phyloP scores from a whole-genome alignment of 352 stramenopile genomes.

The Globisporangium uncinulatum region DNA sequence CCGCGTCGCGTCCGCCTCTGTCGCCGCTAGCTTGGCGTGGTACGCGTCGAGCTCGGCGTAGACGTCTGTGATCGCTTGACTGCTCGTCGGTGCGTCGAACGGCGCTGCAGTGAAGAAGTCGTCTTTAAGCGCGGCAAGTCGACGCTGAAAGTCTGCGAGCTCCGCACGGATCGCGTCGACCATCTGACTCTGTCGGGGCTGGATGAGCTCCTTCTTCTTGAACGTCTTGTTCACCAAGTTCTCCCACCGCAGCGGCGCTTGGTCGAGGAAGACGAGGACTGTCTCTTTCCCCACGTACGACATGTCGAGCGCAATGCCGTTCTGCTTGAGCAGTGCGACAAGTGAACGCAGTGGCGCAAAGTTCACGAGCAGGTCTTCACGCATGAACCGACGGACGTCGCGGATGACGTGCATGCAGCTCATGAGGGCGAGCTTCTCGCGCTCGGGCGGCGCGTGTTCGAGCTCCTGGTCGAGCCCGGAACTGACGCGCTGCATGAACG shows the following conservation, averaged over 20 bases:
- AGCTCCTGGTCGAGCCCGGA: slow-evolving; percentile 66
- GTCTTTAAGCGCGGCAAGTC: slow-evolving; percentile 50
- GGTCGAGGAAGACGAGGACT: slow-evolving; percentile 83
- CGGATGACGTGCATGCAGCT: slow-evolving; percentile 86
- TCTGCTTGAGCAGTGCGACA: slow-evolving; percentile 74
- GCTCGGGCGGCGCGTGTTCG: slow-evolving; percentile 30
- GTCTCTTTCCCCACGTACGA: slow-evolving; percentile 80
- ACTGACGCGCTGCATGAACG: slow-evolving; percentile 80
- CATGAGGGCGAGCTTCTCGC: slow-evolving; percentile 67
- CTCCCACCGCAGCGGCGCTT: slow-evolving; percentile 88
- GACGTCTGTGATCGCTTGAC: slow-evolving; percentile 45
- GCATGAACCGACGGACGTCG: slow-evolving; percentile 82
- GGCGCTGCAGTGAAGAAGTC: slow-evolving; percentile 62
- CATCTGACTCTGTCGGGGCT: slow-evolving; percentile 87
- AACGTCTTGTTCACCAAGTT: slow-evolving; percentile 92
- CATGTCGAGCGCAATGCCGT: slow-evolving; percentile 88
- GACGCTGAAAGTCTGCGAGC: slow-evolving; percentile 66
- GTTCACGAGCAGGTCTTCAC: slow-evolving; percentile 65
- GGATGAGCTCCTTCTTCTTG: slow-evolving; percentile 89
- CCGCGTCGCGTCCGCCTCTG: slow-evolving; percentile 78
- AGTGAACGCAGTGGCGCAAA: slow-evolving; percentile 78
- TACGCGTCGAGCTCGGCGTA: slow-evolving; percentile 88
- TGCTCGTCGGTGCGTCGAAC: slow-evolving; percentile 29
- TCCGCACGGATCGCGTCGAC: slow-evolving; percentile 76
- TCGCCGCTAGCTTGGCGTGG: slow-evolving; percentile 59